Evolutionary conservation across 345 rosid genomes (phyloP).

Genomic region (Citrus medica): DNA sequence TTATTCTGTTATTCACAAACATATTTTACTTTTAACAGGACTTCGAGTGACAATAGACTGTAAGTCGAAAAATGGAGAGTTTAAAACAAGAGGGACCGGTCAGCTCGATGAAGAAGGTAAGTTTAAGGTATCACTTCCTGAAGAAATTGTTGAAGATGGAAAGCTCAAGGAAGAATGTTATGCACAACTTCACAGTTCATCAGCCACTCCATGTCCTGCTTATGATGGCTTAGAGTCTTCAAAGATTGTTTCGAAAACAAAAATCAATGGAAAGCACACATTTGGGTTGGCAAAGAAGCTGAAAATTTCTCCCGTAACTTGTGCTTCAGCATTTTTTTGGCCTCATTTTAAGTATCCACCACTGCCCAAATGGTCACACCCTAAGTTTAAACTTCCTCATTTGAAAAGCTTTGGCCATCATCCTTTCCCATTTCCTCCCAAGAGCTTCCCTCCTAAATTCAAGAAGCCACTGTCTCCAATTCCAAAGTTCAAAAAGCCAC

Average conservation of each 20-base stretch:
- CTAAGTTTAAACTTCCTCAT: constrained; percentile 31
- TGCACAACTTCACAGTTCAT: constrained; percentile 76
- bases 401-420: constrained; percentile 19
- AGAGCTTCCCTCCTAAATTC: constrained; percentile 21
- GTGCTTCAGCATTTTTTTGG: constrained; percentile 59
- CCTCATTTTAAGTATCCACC: constrained; percentile 40
- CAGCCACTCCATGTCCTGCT: constrained; percentile 57
- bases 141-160: constrained; percentile 48
- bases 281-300: constrained; percentile 58
- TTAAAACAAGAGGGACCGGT: constrained; percentile 52
- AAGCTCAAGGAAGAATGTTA: constrained; percentile 69
- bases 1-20: no score
- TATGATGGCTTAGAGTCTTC: constrained; percentile 49
- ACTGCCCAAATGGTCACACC: constrained; percentile 20
- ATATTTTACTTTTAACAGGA: constrained; percentile 34
- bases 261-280: constrained; percentile 36
- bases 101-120: constrained; percentile 61
- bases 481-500: constrained; percentile 20
- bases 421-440: constrained; percentile 19
- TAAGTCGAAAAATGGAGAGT: constrained; percentile 45
- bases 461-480: constrained; percentile 17
- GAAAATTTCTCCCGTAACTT: constrained; percentile 52
- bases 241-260: constrained; percentile 50
- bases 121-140: constrained; percentile 54
- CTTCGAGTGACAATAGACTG: constrained; percentile 72